A percentile compares a stretch with the other conserved stretches of the same genome.
Evolutionary conservation across 768 basidiomycete species (phyloP).

Genomic region (Dendrothele bispora): DNA sequence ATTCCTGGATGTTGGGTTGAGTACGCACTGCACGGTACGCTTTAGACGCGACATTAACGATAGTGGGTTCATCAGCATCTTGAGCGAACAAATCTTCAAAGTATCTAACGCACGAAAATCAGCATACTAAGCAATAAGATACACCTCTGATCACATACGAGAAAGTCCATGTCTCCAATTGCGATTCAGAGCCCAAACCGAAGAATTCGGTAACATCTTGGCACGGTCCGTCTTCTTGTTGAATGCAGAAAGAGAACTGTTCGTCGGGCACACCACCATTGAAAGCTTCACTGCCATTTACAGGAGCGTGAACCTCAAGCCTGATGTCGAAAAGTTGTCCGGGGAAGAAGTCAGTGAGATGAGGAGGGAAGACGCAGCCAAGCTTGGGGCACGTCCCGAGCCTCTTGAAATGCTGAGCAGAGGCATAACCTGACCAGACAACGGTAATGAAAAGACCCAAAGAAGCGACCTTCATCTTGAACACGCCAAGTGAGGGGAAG

Average conservation of each 20-base stretch:
- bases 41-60: constrained; percentile 43
- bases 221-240: constrained; percentile 30
- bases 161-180: constrained; percentile 41
- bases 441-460: no score
- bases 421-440: no score
- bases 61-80: constrained; percentile 30
- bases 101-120: constrained; percentile 25
- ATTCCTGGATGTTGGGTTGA: not conserved
- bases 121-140: not conserved
- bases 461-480: no score
- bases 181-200: constrained; percentile 26
- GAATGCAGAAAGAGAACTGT: constrained; percentile 39
- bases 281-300: constrained; percentile 36
- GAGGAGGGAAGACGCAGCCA: constrained; percentile 43
- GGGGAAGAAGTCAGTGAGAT: constrained; percentile 42
- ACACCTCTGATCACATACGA: constrained; percentile 24
- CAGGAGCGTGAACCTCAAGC: constrained; percentile 42
- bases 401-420: constrained; percentile 39
- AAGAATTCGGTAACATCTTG: constrained; percentile 37
- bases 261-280: constrained; percentile 36
- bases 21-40: constrained; percentile 38
- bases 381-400: constrained; percentile 41
- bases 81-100: constrained; percentile 44
- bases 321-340: constrained; percentile 45
- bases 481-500: no score